Conservation (phyloP, 352 stramenopile genomes). For the Saprolegnia diclina region DNA sequence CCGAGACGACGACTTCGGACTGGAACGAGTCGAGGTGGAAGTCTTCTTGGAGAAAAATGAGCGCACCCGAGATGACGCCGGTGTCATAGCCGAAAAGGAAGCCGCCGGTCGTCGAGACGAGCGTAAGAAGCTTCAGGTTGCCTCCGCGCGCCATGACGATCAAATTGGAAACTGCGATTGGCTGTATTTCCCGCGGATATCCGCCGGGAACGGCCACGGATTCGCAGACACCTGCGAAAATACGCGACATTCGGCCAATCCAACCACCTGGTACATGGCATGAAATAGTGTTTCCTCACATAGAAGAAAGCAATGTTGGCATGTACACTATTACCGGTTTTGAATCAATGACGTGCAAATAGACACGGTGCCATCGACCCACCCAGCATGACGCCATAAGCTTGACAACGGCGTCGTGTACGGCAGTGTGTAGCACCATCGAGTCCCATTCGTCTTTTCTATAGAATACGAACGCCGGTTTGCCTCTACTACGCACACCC, state of each 20-base stretch:
- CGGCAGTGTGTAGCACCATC: too few species aligned
- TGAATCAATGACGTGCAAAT: neutral
- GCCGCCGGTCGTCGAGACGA: slow-evolving; percentile 63
- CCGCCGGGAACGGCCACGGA: neutral
- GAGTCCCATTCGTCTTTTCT: too few species aligned
- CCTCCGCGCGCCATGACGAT: neutral
- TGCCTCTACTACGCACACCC: too few species aligned
- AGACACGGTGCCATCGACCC: too few species aligned
- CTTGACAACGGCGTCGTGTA: too few species aligned
- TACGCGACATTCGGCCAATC: neutral
- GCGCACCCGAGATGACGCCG: slow-evolving; percentile 66
- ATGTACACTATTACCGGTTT: neutral
- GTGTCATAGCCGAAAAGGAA: slow-evolving; percentile 83
- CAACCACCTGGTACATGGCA: neutral
- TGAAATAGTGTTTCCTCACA: slow-evolving; percentile 4
- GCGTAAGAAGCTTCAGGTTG: slow-evolving; percentile 55
- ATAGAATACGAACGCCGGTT: too few species aligned
- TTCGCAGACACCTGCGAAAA: neutral
- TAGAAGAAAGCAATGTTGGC: too few species aligned
- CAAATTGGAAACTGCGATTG: neutral
- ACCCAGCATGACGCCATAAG: too few species aligned
- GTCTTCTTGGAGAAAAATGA: slow-evolving; percentile 62
- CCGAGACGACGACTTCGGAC: slow-evolving; percentile 62
- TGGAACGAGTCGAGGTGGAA: slow-evolving; percentile 54
- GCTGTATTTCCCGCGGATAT: neutral